Base-by-base conservation (phyloP, 1,284 basidiomycete genomes). In the Gymnopus androsaceus region DNA sequence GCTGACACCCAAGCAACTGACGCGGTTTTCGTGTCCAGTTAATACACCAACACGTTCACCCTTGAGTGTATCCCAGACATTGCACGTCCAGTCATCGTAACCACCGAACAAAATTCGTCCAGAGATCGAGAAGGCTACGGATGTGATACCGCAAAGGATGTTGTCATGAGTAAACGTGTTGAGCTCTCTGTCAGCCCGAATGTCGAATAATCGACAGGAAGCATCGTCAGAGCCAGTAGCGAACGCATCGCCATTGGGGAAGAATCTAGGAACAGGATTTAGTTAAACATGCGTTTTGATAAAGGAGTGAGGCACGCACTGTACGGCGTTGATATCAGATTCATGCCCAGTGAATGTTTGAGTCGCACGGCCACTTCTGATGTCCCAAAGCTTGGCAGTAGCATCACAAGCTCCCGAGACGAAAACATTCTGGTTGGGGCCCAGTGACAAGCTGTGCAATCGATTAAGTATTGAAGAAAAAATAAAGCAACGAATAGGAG, bases 11-110 rank as follows among this genome's bases (percentile, higher is more conserved):
- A 99, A 78, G 78, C 95, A 98, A 67, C 90, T 93, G 63, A 99
- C 95, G 60, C 96, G 82, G 78, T 98, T 98, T 80, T 99, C 96
- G 71, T 99, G 97, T 12, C 95, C 96, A 33, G 94, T 92, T 59
- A 99, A 76, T 36, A 98, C 95, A 58, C 96, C 96, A 31, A 98
- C 94, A 56, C 96, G 89, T 74, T 99, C 96, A 56, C 95, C 96
- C 75, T 96, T 97, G 68, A 99, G 83, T 40, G 95, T 98, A 70
- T 99, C 96, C 96, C 96, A 99, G 46, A 98, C 96, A 69, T 98
- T 98, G 81, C 92, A 95, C 64, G 96, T 98, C 91, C 96, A 98
- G 73, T 99, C 96, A 72, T 99, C 97, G 71, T 98, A 99, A 40
- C 96, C 97, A 62, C 95, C 96, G 67, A 99, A 98, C 46, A 99